These are phyloP conservation scores for Fragaria iinumae DNA, from an alignment of 306 rosid genomes.

Conservation along the genomic window DNA sequence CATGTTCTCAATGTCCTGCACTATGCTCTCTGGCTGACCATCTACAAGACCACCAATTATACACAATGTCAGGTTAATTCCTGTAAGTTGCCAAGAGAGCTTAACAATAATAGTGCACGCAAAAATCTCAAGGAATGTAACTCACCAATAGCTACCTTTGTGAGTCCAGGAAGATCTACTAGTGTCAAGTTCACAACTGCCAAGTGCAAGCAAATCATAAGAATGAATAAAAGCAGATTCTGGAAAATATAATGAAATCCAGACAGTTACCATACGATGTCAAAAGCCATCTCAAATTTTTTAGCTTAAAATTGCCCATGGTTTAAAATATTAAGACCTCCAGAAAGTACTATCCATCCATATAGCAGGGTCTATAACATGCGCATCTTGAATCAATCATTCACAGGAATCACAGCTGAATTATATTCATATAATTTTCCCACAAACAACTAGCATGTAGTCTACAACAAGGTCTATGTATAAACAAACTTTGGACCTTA, in stretches of 20 bases:
- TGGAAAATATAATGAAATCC: not conserved
- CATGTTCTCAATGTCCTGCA: constrained; percentile 46
- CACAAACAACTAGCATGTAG: no score
- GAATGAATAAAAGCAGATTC: not conserved
- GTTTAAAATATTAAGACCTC: no score
- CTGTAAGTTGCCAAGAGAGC: not conserved
- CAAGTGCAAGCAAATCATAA: not conserved
- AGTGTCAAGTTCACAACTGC: constrained; percentile 50
- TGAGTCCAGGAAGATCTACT: constrained; percentile 50
- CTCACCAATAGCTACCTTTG: constrained; percentile 53
- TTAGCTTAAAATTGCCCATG: no score
- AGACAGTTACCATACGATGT: not conserved
- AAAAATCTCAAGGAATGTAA: not conserved
- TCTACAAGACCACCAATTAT: constrained; percentile 26
- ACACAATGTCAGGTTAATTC: constrained; percentile 4
- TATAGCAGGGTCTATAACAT: no score
- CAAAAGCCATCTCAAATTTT: no score
- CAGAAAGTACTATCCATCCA: no score
- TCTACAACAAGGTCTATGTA: no score
- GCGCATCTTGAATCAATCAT: no score
- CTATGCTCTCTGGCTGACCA: constrained; percentile 44
- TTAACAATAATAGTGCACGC: not conserved
- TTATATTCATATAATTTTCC: no score
- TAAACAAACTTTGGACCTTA: no score
- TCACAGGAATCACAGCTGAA: no score